A percentile compares a stretch with the other conserved stretches of the same genome.
Evolutionary conservation across 257 asterid species (phyloP).

Genomic region (Orobanche coerulescens): DNA sequence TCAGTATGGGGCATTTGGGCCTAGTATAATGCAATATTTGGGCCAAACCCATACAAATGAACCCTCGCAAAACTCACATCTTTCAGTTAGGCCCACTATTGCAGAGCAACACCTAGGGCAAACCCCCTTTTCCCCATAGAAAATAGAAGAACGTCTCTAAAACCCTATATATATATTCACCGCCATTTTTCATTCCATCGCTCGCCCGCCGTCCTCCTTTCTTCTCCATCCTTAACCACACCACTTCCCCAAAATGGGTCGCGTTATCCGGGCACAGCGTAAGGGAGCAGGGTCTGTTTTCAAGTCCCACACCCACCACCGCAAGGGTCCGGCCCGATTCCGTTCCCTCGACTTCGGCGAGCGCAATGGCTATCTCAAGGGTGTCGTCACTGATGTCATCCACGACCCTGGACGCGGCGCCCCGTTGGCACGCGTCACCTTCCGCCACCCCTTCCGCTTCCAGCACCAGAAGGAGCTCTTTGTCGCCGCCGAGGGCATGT

Average conservation of each 20-base stretch:
- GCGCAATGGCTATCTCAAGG: constrained; percentile 73
- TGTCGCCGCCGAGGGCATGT: too few relatives aligned
- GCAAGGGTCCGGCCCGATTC: constrained; percentile 63
- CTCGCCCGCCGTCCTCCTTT: neutral
- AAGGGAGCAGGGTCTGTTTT: constrained; percentile 74
- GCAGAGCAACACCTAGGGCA: too few relatives aligned
- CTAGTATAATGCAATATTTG: too few relatives aligned
- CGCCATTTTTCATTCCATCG: neutral
- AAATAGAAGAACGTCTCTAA: neutral
- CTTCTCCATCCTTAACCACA: constrained; percentile 7
- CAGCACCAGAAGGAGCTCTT: too few relatives aligned
- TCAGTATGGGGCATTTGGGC: too few relatives aligned
- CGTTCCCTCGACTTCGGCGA: constrained; percentile 76
- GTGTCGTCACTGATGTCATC: constrained; percentile 60
- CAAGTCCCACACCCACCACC: constrained; percentile 74
- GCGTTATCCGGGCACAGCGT: constrained; percentile 69
- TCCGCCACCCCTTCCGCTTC: too few relatives aligned
- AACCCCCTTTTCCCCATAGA: neutral
- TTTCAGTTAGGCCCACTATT: too few relatives aligned
- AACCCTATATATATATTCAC: constrained; percentile 8
- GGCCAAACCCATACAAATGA: too few relatives aligned
- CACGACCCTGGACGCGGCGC: too few relatives aligned
- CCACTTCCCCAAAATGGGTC: constrained; percentile 36
- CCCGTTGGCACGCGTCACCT: too few relatives aligned
- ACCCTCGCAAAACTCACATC: too few relatives aligned